A percentile compares a stretch with the other conserved stretches of the same genome.
Conservation (phyloP, 2,329 filamentous ascomycete species). For the Penicillium sp. region DNA sequence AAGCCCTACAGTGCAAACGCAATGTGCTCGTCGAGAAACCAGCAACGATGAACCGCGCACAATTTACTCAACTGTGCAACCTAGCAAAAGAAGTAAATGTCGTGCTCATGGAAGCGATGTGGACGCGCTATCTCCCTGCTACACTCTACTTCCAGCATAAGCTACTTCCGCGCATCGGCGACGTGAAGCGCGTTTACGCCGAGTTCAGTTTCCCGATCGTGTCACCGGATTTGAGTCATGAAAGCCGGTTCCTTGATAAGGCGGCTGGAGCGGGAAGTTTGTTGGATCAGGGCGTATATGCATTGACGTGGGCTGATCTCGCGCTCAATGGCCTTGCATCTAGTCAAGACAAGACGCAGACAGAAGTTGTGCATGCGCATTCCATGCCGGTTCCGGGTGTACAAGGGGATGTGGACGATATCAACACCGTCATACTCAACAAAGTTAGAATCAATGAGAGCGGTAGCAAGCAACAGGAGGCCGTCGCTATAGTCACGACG, state of each 20-base stretch:
- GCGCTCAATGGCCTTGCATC: constrained; percentile 13
- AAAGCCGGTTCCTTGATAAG: constrained; percentile 70
- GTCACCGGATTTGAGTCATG: constrained; percentile 19
- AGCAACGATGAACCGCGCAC: constrained; percentile 27
- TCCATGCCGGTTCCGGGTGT: constrained; percentile 21
- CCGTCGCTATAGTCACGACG: constrained; percentile 14
- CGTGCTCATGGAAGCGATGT: constrained; percentile 33
- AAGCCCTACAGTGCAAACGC: constrained; percentile 21
- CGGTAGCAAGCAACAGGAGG: not conserved
- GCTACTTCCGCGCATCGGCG: constrained; percentile 58
- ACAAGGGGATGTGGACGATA: constrained; percentile 30
- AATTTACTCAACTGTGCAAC: constrained; percentile 12
- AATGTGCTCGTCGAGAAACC: constrained; percentile 31
- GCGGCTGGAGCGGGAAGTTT: constrained; percentile 75
- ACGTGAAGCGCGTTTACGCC: constrained; percentile 45
- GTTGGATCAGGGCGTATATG: constrained; percentile 76
- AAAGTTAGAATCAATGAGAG: not conserved
- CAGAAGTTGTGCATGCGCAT: constrained; percentile 22
- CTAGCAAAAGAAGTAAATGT: constrained; percentile 16
- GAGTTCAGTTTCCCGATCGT: constrained; percentile 30
- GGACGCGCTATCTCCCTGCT: constrained; percentile 26
- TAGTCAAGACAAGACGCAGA: not conserved
- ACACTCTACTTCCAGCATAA: constrained; percentile 38
- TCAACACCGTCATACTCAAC: constrained; percentile 27
- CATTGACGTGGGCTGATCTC: constrained; percentile 68